phyloP scores from a whole-genome alignment of 2,329 filamentous ascomycete genomes.

The Bipolaris bicolor region DNA sequence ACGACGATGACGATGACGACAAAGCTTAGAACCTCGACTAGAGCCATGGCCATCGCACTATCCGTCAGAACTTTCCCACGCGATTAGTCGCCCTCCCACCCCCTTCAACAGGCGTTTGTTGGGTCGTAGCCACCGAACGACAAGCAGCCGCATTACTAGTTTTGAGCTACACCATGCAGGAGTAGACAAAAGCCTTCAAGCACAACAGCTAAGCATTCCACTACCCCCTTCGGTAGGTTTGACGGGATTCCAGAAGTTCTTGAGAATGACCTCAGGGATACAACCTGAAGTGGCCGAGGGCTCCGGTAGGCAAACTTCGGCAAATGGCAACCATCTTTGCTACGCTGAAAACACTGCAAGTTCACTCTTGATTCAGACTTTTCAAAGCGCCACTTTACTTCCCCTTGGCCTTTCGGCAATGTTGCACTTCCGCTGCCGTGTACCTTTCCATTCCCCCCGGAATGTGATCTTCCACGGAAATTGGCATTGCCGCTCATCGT shows the following conservation, averaged over 20 bases:
- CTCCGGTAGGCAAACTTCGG: not conserved
- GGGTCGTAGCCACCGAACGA: not conserved
- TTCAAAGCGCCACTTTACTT: not conserved
- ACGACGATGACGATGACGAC: not conserved
- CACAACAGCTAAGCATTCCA: not conserved
- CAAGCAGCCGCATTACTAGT: not conserved
- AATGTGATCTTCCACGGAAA: not conserved
- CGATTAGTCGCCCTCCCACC: not conserved
- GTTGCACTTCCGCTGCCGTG: not conserved
- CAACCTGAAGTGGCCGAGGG: not conserved
- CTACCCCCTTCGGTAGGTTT: not conserved
- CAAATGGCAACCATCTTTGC: not conserved
- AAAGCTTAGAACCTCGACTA: conserved; percentile 7
- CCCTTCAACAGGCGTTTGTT: not conserved
- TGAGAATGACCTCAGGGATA: not conserved
- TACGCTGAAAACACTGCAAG: not conserved
- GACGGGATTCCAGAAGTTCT: not conserved
- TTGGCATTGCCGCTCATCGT: not conserved
- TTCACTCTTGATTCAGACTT: not conserved
- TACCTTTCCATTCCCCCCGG: no score
- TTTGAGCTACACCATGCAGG: not conserved
- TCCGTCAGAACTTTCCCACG: not conserved
- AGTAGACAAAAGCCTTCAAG: not conserved
- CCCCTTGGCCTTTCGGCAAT: not conserved
- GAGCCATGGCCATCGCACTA: not conserved